Evolutionary conservation across 2,329 filamentous ascomycete species (phyloP), one percentile per base, ranked within the genome.

Genomic region (Ascochyta pisi): DNA sequence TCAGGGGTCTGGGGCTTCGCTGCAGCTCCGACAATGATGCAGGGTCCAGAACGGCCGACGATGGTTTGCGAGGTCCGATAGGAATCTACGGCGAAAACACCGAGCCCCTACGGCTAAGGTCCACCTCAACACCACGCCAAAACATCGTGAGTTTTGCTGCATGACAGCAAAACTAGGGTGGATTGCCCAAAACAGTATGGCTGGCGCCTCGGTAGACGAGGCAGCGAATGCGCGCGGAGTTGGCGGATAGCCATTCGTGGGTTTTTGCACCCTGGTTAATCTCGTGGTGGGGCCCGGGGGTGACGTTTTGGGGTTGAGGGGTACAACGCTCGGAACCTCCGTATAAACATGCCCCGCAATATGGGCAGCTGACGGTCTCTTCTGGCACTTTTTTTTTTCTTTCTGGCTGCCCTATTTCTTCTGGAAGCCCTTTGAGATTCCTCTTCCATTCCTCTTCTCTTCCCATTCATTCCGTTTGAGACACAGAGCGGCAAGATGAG

Each of bases 401-500:
- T 47, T 47, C 26, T 31, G 33, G 22, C 3, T 40, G 24, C 39
- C 26, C 43, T 57, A 48, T 52, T 57, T 52, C 49, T 57, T 49
- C 27, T 44, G 40, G 8, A 27, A 5, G 4, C 16, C 34, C 16
- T 40, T 35, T 19, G 19, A 50, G 27, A 40, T 9, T 13, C n/a
- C 23, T 49, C 44, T n/a, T 38, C 37, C 27, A 19, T 13, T 57
- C 54, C 44, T 57, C 44, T 57, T 53, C 54, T 57, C 49, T 57
- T 52, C 54, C 44, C 44, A 49, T 44, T 50, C 49, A 38, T 24
- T 40, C 27, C 39, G 52, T 34, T 45, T 45, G 48, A 52, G 43
- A 48, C 54, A 52, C 54, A 53, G 49, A 52, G 49, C 54, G 44
- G 48, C 60, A 65, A 62, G 45, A 75, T 73, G 70, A 71, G 67